Evolutionary conservation across 441 rosid species (phyloP).

Genomic region (Gossypium trilobum): DNA sequence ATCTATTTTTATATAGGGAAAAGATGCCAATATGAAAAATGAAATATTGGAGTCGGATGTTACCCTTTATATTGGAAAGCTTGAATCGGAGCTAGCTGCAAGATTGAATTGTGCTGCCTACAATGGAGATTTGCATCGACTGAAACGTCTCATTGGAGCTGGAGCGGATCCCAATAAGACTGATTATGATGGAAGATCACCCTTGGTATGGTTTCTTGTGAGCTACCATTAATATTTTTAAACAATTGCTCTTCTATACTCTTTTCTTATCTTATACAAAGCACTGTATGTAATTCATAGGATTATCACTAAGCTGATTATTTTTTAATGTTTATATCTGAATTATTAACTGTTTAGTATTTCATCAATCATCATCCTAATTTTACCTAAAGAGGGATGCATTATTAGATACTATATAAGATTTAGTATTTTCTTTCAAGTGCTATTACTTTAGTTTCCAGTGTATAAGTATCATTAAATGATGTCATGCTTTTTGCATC

Average conservation of each 20-base stretch:
- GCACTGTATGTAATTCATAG: too few species aligned
- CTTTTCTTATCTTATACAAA: neutral
- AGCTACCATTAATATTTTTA: neutral
- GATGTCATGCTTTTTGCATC: neutral
- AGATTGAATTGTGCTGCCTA: constrained; percentile 54
- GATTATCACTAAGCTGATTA: too few species aligned
- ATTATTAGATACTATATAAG: too few species aligned
- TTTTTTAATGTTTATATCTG: too few species aligned
- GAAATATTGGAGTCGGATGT: constrained; percentile 57
- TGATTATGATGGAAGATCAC: constrained; percentile 77
- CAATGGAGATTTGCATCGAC: constrained; percentile 57
- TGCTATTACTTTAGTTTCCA: too few species aligned
- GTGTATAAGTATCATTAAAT: too few species aligned
- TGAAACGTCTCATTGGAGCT: constrained; percentile 54
- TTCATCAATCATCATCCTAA: too few species aligned
- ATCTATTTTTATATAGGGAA: constrained; percentile 35
- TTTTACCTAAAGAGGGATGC: too few species aligned
- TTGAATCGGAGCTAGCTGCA: constrained; percentile 59
- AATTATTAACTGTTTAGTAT: too few species aligned
- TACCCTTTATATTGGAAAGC: constrained; percentile 56
- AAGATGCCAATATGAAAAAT: constrained; percentile 40
- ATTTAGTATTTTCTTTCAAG: too few species aligned
- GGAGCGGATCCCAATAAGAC: constrained; percentile 64
- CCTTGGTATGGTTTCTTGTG: constrained; percentile 43
- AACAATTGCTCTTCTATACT: neutral